Base-by-base conservation (phyloP, 805 yeast species). In the Torulaspora quercuum region DNA sequence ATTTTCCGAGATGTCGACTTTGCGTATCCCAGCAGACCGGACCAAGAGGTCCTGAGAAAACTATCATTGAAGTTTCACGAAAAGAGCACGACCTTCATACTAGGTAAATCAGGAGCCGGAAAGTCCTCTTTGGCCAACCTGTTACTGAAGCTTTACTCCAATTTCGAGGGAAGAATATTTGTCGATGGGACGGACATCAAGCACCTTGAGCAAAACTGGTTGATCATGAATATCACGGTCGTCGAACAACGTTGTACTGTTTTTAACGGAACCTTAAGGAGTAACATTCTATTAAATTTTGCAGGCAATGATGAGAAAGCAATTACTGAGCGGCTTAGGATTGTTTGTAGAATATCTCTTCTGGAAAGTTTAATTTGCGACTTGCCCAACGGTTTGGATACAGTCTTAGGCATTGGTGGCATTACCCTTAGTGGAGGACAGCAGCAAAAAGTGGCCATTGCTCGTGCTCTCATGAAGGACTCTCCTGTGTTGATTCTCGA, bases 101-200 rank as follows among this genome's bases (percentile, higher is more conserved):
- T 92, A 26, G 99, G 99, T 1, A 69, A 72, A 42, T 88, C 97
- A 0, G 99, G 99, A 0, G 80, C 89, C 0, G 98, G 98, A 0
- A 92, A 92, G 57, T 90, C 97, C 0, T 82, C 97, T 0, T 43
- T 92, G 2, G 73, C 82, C 0, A 72, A 72, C 23, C 56, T 92
- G 2, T 49, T 92, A 1, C 55, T 82, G 37, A 73, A 73, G 17
- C 70, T 85, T 15, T 87, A 89, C 49, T 44, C 56, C 0, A 62
- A 68, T 0, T 46, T 59, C 4, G 38, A 55, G 0, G 98, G 98
- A 0, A 38, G 51, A 1, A 72, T 92, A 1, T 53, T 54, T 2
- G 58, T 89, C 8, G 88, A 78, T 55, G 81, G 75, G 0, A 52
- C 61, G 29, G 63, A 72, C 26, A 53, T 83, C 2, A 45, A 59